Evolutionary conservation across 768 basidiomycete species (phyloP).

Genomic region (Tylopilus sp.): DNA sequence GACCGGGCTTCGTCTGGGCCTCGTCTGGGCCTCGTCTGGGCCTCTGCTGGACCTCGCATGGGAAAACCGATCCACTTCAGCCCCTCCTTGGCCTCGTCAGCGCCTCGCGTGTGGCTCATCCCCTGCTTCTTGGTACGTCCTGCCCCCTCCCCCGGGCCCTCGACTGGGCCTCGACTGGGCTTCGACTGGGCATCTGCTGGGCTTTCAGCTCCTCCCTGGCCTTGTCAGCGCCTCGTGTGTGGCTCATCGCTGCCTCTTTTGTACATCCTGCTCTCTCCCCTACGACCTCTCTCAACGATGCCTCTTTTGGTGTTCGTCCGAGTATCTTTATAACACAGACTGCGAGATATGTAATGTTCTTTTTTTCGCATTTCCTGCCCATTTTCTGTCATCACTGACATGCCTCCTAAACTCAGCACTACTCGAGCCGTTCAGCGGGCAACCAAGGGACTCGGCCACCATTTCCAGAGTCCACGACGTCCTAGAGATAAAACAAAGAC

Average conservation of each 20-base stretch:
- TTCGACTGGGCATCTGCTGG: background rate
- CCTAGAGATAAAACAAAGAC: background rate
- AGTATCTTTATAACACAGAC: no score
- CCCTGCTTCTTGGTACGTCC: no score
- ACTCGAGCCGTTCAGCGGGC: background rate
- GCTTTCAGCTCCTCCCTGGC: no score
- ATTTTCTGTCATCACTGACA: background rate
- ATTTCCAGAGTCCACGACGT: background rate
- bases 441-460: background rate
- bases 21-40: background rate
- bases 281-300: no score
- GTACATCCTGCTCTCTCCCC: no score
- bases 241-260: no score
- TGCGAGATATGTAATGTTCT: no score
- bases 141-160: no score
- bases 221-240: background rate
- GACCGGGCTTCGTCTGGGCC: background rate
- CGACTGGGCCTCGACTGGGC: background rate
- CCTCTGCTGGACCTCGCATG: background rate
- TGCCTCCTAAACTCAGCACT: background rate
- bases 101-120: background rate
- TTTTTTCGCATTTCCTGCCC: background rate
- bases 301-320: no score
- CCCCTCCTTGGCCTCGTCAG: background rate
- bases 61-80: background rate